Evolutionary conservation across 202 grass and related monocot species (phyloP).

Genomic region (Saccharum hybrid): DNA sequence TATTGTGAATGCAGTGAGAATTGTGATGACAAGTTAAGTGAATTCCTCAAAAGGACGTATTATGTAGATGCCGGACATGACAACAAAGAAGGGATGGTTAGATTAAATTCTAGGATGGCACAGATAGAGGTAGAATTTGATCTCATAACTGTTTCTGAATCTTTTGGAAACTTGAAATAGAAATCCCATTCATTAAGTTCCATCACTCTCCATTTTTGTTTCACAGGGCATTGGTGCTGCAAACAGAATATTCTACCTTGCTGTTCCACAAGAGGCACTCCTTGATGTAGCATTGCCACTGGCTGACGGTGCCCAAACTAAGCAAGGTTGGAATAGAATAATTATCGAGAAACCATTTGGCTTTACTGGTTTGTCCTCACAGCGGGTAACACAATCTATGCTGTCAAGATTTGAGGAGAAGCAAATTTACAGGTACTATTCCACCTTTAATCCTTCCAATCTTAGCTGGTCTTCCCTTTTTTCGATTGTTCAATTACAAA

Average conservation of each 20-base stretch:
- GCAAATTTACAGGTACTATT: constrained; percentile 82
- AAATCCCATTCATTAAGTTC: constrained; percentile 15
- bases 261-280: constrained; percentile 91
- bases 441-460: constrained; percentile 28
- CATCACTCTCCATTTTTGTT: constrained; percentile 31
- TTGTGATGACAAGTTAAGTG: constrained; percentile 78
- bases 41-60: constrained; percentile 84
- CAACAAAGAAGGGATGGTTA: constrained; percentile 83
- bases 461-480: not conserved
- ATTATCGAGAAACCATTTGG: constrained; percentile 99
- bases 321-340: constrained; percentile 90
- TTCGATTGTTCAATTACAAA: constrained; percentile 4
- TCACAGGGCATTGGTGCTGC: constrained; percentile 59
- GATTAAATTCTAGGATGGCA: constrained; percentile 73
- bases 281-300: constrained; percentile 84
- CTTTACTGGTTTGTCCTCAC: constrained; percentile 78
- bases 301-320: constrained; percentile 67
- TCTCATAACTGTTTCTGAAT: not conserved
- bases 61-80: constrained; percentile 82
- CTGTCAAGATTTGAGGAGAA: constrained; percentile 83
- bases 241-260: constrained; percentile 97
- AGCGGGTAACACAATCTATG: constrained; percentile 62
- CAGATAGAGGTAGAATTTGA: constrained; percentile 69
- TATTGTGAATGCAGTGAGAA: constrained; percentile 73
- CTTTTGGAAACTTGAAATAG: constrained; percentile 2